Base-by-base conservation (phyloP, 108 stramenopile genomes). In the Cyclotella distinguenda region DNA sequence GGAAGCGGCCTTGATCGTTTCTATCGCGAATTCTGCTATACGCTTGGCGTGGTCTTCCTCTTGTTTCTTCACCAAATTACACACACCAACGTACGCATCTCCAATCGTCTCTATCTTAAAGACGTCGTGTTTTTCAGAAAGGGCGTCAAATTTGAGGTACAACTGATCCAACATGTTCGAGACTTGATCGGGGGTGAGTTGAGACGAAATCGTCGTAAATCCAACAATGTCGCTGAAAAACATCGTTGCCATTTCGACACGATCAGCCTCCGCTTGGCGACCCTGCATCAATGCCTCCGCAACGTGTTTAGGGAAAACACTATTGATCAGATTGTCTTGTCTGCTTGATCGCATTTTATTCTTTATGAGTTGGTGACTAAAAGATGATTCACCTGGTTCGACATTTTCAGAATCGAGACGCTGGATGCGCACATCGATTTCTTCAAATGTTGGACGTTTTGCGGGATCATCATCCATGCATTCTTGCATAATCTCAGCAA, bases 41-140 rank as follows among this genome's bases (percentile, higher is more conserved):
- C 89, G 84, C 70, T 87, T 87, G 60, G 81, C 85, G 51, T 86
- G 85, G 68, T 87, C 83, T 1, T 45, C 40, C 9, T 68, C 66
- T 67, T 86, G 91, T 12, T 84, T 53, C 30, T 84, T 82, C 35
- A 81, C 77, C 0, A 87, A 69, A 60, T 87, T 87, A 12, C 81
- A 75, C 15, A 85, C 88, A 7, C 72, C 86, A 71, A 89, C 72
- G 42, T 82, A 89, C n/a, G 80, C 78, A 52, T 89, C 88, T 19
- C 51, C 88, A 56, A 89, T 84, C 0, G 84, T 87, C 53, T 91
- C 90, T 6, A 91, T 82, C 55, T 88, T 91, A 73, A 87, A 91
- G 3, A 91, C 82, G 43, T 79, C 77, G 65, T 86, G 82, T 25
- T 84, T 79, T 19, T 66, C 68, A 7, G 83, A 78, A 28, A 89